Percentiles rank a stretch among this genome's conserved stretches.
Evolutionary conservation across 768 basidiomycete species (phyloP).

Genomic region (Neoboletus subvelutipes): DNA sequence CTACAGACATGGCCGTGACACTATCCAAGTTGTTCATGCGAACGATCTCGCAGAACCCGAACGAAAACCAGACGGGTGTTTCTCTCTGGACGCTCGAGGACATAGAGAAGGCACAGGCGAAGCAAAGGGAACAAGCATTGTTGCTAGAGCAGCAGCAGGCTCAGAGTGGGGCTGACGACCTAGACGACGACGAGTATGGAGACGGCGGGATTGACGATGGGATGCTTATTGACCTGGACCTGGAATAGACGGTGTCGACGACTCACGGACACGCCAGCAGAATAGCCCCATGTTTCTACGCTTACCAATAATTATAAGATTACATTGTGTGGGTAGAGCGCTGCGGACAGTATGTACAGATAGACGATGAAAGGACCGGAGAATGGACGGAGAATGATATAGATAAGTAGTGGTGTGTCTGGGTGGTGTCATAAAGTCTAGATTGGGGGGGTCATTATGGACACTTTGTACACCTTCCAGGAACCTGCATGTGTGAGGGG

Average conservation of each 20-base stretch:
- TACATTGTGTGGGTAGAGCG: constrained; percentile 15
- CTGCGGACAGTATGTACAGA: constrained; percentile 16
- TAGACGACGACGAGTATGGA: constrained; percentile 58
- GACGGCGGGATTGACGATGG: constrained; percentile 68
- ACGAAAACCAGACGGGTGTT: constrained; percentile 92
- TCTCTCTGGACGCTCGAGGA: constrained; percentile 96
- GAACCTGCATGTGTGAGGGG: constrained; percentile 27
- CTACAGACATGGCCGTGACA: constrained; percentile 96
- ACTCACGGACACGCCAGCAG: background rate
- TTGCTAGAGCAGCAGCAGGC: constrained; percentile 39
- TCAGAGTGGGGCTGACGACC: constrained; percentile 22
- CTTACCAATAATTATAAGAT: constrained; percentile 7
- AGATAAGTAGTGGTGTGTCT: background rate
- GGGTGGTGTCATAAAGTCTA: background rate
- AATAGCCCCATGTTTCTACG: background rate
- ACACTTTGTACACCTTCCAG: constrained; percentile 42
- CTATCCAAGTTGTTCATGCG: constrained; percentile 96
- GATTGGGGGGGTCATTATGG: constrained; percentile 8
- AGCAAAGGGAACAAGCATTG: constrained; percentile 66
- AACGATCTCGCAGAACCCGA: constrained; percentile 97
- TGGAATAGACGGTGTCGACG: constrained; percentile 15
- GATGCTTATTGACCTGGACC: constrained; percentile 58
- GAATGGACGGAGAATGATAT: too few relatives aligned
- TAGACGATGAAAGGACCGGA: background rate
- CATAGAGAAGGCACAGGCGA: constrained; percentile 80